Conservation (phyloP, 257 asterid species). For the Handroanthus guayacan region DNA sequence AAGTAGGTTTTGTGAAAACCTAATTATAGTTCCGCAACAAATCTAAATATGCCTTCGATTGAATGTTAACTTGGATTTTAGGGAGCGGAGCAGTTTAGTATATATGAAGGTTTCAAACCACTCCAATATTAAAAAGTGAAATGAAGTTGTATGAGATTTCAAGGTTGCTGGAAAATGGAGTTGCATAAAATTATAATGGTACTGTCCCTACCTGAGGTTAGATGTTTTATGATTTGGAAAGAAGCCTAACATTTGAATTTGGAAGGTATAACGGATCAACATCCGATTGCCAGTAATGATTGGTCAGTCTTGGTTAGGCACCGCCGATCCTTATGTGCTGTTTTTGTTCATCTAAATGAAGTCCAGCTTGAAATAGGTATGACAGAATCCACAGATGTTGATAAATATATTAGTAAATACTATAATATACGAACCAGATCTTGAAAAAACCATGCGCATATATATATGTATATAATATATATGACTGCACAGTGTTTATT, state of each 20-base stretch:
- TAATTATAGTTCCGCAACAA: neutral
- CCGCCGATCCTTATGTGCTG: neutral
- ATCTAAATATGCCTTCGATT: neutral
- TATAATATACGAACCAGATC: no score
- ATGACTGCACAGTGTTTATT: no score
- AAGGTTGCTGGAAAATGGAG: neutral
- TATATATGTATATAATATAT: no score
- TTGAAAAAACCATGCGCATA: no score
- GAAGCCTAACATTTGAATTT: conserved; percentile 21
- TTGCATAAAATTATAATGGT: neutral
- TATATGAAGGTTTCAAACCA: neutral
- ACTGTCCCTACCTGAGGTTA: neutral
- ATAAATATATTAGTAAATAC: no score
- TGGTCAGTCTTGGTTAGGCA: conserved; percentile 10
- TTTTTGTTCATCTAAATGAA: neutral
- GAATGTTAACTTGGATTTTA: neutral
- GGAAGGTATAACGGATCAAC: neutral
- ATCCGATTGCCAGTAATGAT: neutral
- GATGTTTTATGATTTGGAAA: conserved; percentile 19
- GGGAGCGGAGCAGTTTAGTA: neutral
- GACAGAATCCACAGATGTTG: no score
- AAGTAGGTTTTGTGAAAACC: neutral
- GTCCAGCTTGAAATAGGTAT: neutral
- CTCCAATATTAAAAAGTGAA: neutral
- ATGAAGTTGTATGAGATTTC: neutral